Evolutionary conservation across 352 stramenopile genomes (phyloP).

Genomic region (Pythium plurisporium): DNA sequence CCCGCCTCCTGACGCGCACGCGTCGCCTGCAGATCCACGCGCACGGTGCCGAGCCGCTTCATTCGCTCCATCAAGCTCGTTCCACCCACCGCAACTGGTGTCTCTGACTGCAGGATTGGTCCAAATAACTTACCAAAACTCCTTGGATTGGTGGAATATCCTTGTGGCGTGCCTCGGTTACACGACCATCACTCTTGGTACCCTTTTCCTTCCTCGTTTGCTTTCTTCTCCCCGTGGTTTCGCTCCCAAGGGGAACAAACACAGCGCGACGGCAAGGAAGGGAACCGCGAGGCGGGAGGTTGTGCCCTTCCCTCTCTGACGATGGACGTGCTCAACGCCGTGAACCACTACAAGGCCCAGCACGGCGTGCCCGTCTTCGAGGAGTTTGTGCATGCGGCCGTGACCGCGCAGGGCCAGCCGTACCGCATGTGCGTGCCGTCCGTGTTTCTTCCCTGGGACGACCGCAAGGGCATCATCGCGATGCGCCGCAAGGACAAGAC

Average conservation of each 20-base stretch:
- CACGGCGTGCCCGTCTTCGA: constrained; percentile 56
- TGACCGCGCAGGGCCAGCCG: constrained; percentile 38
- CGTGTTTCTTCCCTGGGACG: constrained; percentile 68
- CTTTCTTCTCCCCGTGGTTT: too few relatives aligned
- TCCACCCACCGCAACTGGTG: too few relatives aligned
- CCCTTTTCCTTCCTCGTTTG: too few relatives aligned
- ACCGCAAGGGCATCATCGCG: constrained; percentile 57
- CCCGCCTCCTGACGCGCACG: constrained; percentile 4
- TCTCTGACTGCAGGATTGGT: too few relatives aligned
- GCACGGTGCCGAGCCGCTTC: constrained; percentile 5
- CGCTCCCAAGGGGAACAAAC: too few relatives aligned
- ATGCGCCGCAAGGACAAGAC: constrained; percentile 64
- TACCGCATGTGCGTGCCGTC: constrained; percentile 62
- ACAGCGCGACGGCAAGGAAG: too few relatives aligned
- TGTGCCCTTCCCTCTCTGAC: too few relatives aligned
- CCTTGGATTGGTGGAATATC: constrained; percentile 1
- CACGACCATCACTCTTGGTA: constrained; percentile 13
- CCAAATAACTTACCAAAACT: too few relatives aligned
- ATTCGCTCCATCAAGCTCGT: neutral
- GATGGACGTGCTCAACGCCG: constrained; percentile 77
- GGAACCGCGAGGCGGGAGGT: too few relatives aligned
- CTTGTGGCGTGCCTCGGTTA: neutral
- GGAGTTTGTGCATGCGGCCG: constrained; percentile 42
- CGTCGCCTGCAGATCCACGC: constrained; percentile 11
- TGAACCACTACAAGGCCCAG: constrained; percentile 50